Evolutionary conservation across 495 filamentous ascomycete genomes (phyloP), one percentile per base, ranked within the genome.

Genomic region (Podospora bellae-mahoneyi): DNA sequence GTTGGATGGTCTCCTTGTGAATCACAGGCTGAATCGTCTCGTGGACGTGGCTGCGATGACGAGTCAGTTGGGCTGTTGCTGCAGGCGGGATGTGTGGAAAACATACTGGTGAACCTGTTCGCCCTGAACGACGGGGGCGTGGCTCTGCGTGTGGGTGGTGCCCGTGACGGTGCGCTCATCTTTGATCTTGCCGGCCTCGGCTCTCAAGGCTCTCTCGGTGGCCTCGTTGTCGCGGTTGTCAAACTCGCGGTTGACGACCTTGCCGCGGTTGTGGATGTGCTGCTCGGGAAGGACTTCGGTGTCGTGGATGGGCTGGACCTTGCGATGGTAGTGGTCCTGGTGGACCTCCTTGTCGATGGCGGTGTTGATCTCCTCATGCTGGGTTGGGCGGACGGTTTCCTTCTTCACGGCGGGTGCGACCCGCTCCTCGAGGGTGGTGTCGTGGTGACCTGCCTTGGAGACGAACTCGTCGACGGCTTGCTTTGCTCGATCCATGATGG

Each of bases 1-100:
- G 87, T 70, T 90, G 86, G 63, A 90, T 83, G 16, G 84, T 84
- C 69, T 90, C 88, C 71, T 89, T 88, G 57, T 90, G 82, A 27
- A 91, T 78, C 0, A 90, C 81, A 0, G 89, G 89, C 71, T 90
- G 88, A 65, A 91, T 84, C 44, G 82, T 85, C 76, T 90, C 86
- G 70, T 86, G 82, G 32, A 88, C 81, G 66, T 87, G 82, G 68
- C 72, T 74, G 30, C 2, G 20, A 30, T n/a, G 30, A 2, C 15
- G 23, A 7, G 18, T 64, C 15, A 71, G 70, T 64, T 68, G 70
- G 39, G 70, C 67, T 53, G 9, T 48, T 10, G 13, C 39, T 18
- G 15, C 13, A 23, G 15, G 15, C 13, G 39, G 15, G 39, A 48
- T 48, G 15, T 6, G 15, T 2, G 39, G 15, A 10, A 48, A 13